phyloP scores from a whole-genome alignment of 1,139 yeast species.

The Yamadazyma sp. region DNA sequence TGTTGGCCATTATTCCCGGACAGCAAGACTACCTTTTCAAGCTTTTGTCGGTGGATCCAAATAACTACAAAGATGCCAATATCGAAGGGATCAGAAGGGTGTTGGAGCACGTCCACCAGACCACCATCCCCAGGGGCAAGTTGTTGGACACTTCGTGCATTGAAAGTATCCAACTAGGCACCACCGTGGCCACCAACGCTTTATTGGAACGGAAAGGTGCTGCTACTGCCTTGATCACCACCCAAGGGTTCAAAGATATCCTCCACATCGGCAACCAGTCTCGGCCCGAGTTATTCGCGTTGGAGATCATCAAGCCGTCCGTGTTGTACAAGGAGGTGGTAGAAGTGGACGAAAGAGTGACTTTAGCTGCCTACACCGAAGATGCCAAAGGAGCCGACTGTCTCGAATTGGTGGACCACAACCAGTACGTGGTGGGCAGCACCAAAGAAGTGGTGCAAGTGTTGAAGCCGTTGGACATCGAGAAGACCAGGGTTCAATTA shows the following conservation, averaged over 20 bases:
- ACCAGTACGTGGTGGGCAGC: slow-evolving; percentile 41
- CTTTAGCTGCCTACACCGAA: slow-evolving; percentile 64
- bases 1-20: slow-evolving; percentile 15
- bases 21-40: slow-evolving; percentile 18
- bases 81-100: slow-evolving; percentile 23
- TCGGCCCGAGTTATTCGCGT: slow-evolving; percentile 66
- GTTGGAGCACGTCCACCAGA: slow-evolving; percentile 14
- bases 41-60: slow-evolving; percentile 21
- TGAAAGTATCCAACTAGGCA: slow-evolving; percentile 66
- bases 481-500: slow-evolving; percentile 22
- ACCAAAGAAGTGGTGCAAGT: slow-evolving; percentile 67
- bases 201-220: slow-evolving; percentile 68
- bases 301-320: slow-evolving; percentile 55
- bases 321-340: slow-evolving; percentile 62
- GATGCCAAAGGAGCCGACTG: slow-evolving; percentile 42
- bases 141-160: slow-evolving; percentile 29
- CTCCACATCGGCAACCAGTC: slow-evolving; percentile 72
- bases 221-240: slow-evolving; percentile 58
- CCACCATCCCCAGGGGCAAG: slow-evolving; percentile 16
- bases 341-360: slow-evolving; percentile 72
- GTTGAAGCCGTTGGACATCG: slow-evolving; percentile 46
- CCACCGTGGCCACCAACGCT: slow-evolving; percentile 81
- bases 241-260: slow-evolving; percentile 64
- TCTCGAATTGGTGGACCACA: slow-evolving; percentile 15
- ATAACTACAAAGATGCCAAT: slow-evolving; percentile 21